These are phyloP conservation scores for Ceratocystis harringtonii DNA, from an alignment of 2,329 filamentous ascomycete genomes.

Conservation along the genomic window DNA sequence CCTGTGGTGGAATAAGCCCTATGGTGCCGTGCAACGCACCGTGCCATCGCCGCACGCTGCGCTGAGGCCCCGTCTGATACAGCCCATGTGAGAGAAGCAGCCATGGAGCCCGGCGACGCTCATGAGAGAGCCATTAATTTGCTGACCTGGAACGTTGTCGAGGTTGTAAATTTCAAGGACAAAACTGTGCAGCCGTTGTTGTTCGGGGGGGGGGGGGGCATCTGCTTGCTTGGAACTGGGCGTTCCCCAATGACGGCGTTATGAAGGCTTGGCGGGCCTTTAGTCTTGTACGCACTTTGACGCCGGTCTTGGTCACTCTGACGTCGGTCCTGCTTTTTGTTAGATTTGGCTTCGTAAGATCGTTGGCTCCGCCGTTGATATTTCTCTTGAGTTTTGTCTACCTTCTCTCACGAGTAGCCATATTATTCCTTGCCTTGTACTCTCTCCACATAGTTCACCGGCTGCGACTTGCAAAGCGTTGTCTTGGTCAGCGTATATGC, in stretches of 20 bases:
- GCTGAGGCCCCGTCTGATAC: background rate
- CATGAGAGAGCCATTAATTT: background rate
- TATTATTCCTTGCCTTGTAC: conserved; percentile 5
- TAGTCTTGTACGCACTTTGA: background rate
- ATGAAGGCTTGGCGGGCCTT: background rate
- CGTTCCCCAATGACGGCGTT: background rate
- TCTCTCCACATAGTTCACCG: background rate
- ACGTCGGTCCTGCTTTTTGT: background rate
- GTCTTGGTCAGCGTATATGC: background rate
- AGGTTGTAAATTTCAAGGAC: background rate
- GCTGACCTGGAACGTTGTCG: background rate
- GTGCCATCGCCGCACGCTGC: background rate
- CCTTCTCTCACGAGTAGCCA: background rate
- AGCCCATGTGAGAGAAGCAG: background rate
- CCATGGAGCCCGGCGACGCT: background rate
- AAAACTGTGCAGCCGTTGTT: background rate
- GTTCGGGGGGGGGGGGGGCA: background rate
- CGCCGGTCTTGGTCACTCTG: background rate
- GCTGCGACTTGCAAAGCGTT: background rate
- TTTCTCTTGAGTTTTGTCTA: background rate
- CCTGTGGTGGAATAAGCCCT: conserved; percentile 25
- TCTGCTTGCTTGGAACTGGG: conserved; percentile 1
- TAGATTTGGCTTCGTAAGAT: background rate
- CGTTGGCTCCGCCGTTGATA: background rate
- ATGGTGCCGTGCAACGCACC: conserved; percentile 7